Conservation (phyloP, 2,329 filamentous ascomycete species). For the Cryphonectria parasitica region DNA sequence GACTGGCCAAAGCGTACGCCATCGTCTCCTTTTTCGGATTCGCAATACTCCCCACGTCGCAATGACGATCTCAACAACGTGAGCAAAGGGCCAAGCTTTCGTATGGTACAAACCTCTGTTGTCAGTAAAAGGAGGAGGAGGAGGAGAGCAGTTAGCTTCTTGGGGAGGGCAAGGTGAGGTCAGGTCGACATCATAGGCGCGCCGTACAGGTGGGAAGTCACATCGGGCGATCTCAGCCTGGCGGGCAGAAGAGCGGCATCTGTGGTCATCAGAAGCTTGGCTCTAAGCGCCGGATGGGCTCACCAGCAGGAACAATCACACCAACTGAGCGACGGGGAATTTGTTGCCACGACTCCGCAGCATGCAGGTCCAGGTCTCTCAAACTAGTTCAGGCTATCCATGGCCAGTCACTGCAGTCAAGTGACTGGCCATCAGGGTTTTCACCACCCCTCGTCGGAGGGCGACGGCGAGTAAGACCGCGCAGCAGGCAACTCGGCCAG, state of each 20-base stretch:
- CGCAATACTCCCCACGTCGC: neutral
- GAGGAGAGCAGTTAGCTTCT: neutral
- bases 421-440: neutral
- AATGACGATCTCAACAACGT: neutral
- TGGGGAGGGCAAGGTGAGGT: neutral
- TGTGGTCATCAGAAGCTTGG: neutral
- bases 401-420: conserved; percentile 1
- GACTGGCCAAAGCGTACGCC: neutral
- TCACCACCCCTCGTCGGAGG: neutral
- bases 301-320: conserved; percentile 5
- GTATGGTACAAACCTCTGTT: neutral
- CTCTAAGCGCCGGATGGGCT: neutral
- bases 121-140: neutral
- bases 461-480: conserved; percentile 11
- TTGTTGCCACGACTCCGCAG: neutral
- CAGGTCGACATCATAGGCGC: conserved; percentile 7
- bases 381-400: neutral
- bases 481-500: conserved; percentile 5
- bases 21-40: neutral
- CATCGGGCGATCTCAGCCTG: conserved; percentile 2
- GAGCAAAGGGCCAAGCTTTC: neutral
- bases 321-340: neutral
- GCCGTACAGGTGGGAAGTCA: conserved; percentile 1
- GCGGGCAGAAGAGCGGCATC: neutral
- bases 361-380: conserved; percentile 3